Evolutionary conservation across 1,284 basidiomycete genomes (phyloP), one percentile per base, ranked within the genome.

Genomic region (Omphalotus olearius): DNA sequence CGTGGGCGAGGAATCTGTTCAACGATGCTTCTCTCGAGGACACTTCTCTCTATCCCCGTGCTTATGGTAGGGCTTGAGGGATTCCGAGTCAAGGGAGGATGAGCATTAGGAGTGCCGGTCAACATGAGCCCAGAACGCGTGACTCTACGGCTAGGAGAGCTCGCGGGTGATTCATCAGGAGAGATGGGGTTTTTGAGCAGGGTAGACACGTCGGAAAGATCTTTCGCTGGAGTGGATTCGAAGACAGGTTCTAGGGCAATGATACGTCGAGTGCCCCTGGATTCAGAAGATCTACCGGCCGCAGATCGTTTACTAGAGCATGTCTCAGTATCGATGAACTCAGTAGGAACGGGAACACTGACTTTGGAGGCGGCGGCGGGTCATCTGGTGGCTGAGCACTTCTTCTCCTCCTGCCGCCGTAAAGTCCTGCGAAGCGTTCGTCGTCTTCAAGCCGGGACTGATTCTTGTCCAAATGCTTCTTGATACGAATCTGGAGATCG

Each of bases 401-500:
- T 53, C 69, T 69, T 57, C 69, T 72, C 40, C 69, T 68, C 58
- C 70, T 65, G 17, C 65, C 61, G n/a, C 65, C 63, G 55, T 71
- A 82, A n/a, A 85, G 66, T 13, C 83, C 82, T 6, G 74, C 56
- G 59, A 83, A 85, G 0, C 54, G 60, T 10, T 80, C 74, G 47
- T 82, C 67, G 17, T 79, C 77, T 59, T 81, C 80, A 17, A 84
- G 69, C 13, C 64, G 59, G 17, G 68, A 56, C 46, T 78, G 75
- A 59, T 83, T 69, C 33, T 63, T 59, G 43, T 82, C 80, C 16
- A 85, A 72, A 55, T 83, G 72, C 51, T 69, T 75, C 59, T 79
- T 83, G 57, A 85, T 82, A 52, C 82, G 70, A 17, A 61, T 61
- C 47, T 78, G 73, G 7, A 85, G 55, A 2, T 82, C 81, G 25